Evolutionary conservation across 129 eudicot species (phyloP).

Genomic region (Tagetes erecta): DNA sequence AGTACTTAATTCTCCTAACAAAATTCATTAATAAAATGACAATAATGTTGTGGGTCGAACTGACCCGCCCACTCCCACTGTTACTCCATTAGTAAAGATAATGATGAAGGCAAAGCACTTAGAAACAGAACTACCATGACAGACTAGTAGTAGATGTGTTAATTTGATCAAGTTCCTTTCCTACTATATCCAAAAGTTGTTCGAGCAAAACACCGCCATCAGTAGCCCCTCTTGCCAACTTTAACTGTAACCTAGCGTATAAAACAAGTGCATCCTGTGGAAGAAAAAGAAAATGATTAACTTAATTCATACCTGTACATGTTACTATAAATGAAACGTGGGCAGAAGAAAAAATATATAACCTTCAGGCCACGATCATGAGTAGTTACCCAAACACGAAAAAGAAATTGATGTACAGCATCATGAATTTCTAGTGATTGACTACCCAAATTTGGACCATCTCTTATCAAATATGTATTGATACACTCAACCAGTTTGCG

Average conservation of each 20-base stretch:
- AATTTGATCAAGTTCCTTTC: conserved; percentile 84
- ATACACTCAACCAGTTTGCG: conserved; percentile 84
- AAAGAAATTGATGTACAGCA: conserved; percentile 67
- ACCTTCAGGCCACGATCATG: conserved; percentile 87
- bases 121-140: conserved; percentile 48
- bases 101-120: conserved; percentile 16
- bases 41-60: not conserved
- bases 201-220: conserved; percentile 68
- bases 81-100: not conserved
- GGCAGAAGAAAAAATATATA: conserved; percentile 5
- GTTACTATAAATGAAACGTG: not conserved
- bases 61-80: not conserved
- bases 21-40: not conserved
- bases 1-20: not conserved
- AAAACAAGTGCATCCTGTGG: conserved; percentile 72
- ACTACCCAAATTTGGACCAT: conserved; percentile 86
- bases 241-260: conserved; percentile 75
- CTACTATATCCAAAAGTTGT: conserved; percentile 71
- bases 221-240: conserved; percentile 63
- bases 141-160: conserved; percentile 39
- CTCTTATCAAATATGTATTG: conserved; percentile 71
- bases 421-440: conserved; percentile 76
- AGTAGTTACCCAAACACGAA: conserved; percentile 65
- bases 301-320: conserved; percentile 20
- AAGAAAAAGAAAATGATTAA: not conserved